A percentile compares a stretch with the other conserved stretches of the same genome.
These are phyloP conservation scores for Teunomyces atbi DNA, from an alignment of 805 yeast species.

Conservation along the genomic window DNA sequence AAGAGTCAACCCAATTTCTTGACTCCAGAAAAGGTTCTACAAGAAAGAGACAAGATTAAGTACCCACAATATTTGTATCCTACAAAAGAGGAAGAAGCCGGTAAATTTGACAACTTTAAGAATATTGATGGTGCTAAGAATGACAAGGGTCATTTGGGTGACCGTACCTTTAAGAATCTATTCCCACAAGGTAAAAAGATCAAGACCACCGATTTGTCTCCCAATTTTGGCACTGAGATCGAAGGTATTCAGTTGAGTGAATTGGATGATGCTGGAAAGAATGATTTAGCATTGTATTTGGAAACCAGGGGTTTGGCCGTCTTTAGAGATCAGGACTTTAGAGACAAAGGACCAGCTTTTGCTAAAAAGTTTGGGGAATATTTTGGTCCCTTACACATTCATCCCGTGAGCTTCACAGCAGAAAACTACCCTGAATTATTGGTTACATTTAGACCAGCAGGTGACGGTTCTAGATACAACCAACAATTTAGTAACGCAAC, in stretches of 20 bases:
- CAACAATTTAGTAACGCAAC: slow-evolving; percentile 14
- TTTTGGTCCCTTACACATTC: slow-evolving; percentile 28
- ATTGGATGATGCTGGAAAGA: slow-evolving; percentile 23
- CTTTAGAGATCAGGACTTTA: slow-evolving; percentile 25
- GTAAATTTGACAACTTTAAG: slow-evolving; percentile 16
- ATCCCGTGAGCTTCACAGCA: slow-evolving; percentile 21
- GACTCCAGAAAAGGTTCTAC: slow-evolving; percentile 8
- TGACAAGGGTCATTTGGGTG: slow-evolving; percentile 28
- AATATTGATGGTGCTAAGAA: slow-evolving; percentile 21
- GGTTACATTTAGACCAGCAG: slow-evolving; percentile 22
- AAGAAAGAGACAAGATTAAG: slow-evolving; percentile 15
- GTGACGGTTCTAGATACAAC: slow-evolving; percentile 17
- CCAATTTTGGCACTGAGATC: slow-evolving; percentile 27
- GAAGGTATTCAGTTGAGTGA: slow-evolving; percentile 25
- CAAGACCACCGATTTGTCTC: slow-evolving; percentile 19
- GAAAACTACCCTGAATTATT: slow-evolving; percentile 22
- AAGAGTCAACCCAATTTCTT: neutral
- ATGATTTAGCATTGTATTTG: slow-evolving; percentile 25
- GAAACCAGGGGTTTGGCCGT: slow-evolving; percentile 26
- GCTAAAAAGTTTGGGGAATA: slow-evolving; percentile 20
- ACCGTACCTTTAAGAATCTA: slow-evolving; percentile 17
- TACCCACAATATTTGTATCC: slow-evolving; percentile 22
- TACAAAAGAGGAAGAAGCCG: slow-evolving; percentile 17
- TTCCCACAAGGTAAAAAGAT: slow-evolving; percentile 16
- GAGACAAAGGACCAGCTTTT: slow-evolving; percentile 23